Percentiles rank a stretch among this genome's conserved stretches.
These are phyloP conservation scores for Brachypodium distachyon DNA, from an alignment of 202 grass and related monocot genomes.

Conservation along the genomic window DNA sequence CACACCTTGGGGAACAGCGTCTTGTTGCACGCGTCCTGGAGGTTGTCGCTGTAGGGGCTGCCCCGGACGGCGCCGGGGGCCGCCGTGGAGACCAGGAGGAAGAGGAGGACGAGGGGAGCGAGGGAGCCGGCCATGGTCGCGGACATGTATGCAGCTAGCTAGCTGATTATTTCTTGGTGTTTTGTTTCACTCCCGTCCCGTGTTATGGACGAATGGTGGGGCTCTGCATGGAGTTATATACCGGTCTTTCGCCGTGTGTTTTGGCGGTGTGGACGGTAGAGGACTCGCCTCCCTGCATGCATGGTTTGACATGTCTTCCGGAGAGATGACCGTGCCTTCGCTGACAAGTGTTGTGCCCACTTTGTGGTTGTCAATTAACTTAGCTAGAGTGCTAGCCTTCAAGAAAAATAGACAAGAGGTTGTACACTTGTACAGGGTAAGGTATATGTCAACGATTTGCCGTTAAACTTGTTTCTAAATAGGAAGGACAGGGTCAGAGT, in stretches of 20 bases:
- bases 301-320: slow-evolving; percentile 15
- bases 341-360: slow-evolving; percentile 14
- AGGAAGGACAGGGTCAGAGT: no score
- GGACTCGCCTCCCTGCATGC: neutral
- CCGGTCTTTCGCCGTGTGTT: neutral
- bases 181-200: neutral
- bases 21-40: slow-evolving; percentile 40
- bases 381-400: no score
- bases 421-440: no score
- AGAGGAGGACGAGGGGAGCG: neutral
- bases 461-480: no score
- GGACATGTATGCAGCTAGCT: neutral
- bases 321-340: neutral
- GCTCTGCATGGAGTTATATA: neutral
- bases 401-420: no score
- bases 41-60: neutral
- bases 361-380: neutral
- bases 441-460: no score
- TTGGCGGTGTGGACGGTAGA: neutral
- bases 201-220: neutral
- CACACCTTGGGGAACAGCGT: slow-evolving; percentile 49
- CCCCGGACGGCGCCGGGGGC: no score
- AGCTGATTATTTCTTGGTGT: neutral
- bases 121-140: neutral
- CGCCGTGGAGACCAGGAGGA: neutral